phyloP scores from a whole-genome alignment of 2,329 filamentous ascomycete genomes.

The Penicillium hesseltinei region DNA sequence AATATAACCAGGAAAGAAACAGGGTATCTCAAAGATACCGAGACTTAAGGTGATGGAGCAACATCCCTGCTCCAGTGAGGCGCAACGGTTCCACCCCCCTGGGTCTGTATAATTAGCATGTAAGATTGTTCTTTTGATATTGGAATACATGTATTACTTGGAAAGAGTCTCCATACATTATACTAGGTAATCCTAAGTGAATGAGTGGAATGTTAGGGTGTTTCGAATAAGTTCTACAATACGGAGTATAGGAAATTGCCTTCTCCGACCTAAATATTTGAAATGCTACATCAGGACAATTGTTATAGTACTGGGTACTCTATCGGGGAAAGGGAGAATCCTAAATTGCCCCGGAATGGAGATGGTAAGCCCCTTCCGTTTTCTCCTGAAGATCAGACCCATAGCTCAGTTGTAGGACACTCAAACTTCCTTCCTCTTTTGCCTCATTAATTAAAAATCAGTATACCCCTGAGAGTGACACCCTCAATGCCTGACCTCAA shows the following conservation, averaged over 20 bases:
- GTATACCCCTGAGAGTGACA: neutral
- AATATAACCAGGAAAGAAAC: neutral
- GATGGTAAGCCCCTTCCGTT: conserved; percentile 16
- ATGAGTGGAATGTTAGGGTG: neutral
- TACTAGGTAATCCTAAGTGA: neutral
- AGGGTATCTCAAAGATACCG: neutral
- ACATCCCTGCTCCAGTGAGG: conserved; percentile 8
- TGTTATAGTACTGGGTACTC: neutral
- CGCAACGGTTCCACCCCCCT: conserved; percentile 23
- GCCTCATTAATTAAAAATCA: neutral
- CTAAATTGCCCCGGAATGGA: conserved; percentile 15
- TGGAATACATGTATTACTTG: neutral
- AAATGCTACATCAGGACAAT: neutral
- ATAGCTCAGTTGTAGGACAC: neutral
- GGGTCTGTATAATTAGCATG: conserved; percentile 7
- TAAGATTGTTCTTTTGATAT: neutral
- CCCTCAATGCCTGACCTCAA: conserved; percentile 2
- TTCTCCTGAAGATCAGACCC: conserved; percentile 31
- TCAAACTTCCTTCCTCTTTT: neutral
- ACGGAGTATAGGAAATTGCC: neutral
- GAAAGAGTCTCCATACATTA: neutral
- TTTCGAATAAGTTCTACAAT: neutral
- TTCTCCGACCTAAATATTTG: neutral
- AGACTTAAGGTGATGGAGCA: neutral
- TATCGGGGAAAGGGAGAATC: conserved; percentile 2